Base-by-base conservation (phyloP, 2,329 filamentous ascomycete genomes). In the Venturia carpophila region DNA sequence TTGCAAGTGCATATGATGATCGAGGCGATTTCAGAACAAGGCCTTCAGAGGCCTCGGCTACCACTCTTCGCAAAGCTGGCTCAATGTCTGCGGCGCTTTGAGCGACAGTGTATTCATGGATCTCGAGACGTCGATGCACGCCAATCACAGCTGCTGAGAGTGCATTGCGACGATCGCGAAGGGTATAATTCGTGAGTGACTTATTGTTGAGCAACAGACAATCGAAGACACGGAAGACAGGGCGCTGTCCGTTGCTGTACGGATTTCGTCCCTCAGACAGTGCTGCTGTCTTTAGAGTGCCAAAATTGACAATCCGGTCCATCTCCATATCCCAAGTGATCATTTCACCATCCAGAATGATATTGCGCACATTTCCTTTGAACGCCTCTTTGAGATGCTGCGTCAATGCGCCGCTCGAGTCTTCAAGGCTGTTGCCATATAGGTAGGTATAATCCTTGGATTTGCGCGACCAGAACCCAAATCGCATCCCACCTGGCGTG, bases 331-430 rank as follows among this genome's bases (percentile, higher is more conserved):
- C 91, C 94, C 94, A 99, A 0, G 92, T 96, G 66, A 99, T 92
- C 94, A 99, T 99, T 74, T 99, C 94, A 11, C 94, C 94, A 71
- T 99, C 94, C 0, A 99, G 81, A 62, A 99, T 96, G 68, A 96
- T 82, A 72, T 90, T 97, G 19, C 87, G 82, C 0, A 97, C 91
- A 1, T 87, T 87, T 0, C 85, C 79, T 1, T 86, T 80, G 73
- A 99, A 97, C 0, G 91, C 91, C 49, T 85, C 81, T 63, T 85
- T 85, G 24, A 97, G 79, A 73, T 96, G 88, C 42, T 91, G 83
- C 0, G 93, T 96, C 63, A 97, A 75, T 7, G 92, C 87, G 9
- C 89, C 88, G 49, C 87, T 86, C 6, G 88, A 83, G 68, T 96
- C 91, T 60, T 87, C 77, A 19, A 95, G 83, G 0, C 88, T 84